Evolutionary conservation across 164 flowering plant genomes (phyloP).

Genomic region (Dillenia suffruticosa): DNA sequence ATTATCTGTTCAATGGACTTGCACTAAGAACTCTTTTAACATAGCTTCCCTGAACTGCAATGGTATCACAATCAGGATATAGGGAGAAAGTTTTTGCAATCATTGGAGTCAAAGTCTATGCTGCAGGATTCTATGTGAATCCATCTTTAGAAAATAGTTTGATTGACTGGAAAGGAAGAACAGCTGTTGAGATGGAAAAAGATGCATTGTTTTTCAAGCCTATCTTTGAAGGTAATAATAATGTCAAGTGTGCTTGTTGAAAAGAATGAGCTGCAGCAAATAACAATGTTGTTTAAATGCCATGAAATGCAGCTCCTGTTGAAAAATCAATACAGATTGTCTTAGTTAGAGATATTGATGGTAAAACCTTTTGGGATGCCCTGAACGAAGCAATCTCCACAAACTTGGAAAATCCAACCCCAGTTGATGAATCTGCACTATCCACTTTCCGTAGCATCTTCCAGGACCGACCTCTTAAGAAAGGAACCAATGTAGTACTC

Average conservation of each 20-base stretch:
- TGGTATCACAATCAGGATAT: conserved; percentile 39
- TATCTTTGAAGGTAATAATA: conserved; percentile 48
- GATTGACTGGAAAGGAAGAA: conserved; percentile 46
- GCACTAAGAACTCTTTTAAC: neutral
- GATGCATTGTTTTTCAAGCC: conserved; percentile 41
- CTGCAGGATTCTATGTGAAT: conserved; percentile 61
- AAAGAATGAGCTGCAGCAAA: neutral
- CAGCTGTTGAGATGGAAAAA: conserved; percentile 39
- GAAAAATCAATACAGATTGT: conserved; percentile 83
- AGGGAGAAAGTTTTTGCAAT: conserved; percentile 87
- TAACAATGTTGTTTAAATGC: conserved; percentile 6
- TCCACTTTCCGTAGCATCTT: conserved; percentile 64
- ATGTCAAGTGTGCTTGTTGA: neutral
- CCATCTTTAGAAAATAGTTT: conserved; percentile 27
- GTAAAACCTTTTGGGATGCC: conserved; percentile 96
- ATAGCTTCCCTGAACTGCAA: too few species aligned
- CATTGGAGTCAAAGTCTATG: conserved; percentile 89
- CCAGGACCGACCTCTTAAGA: conserved; percentile 67
- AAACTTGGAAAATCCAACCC: conserved; percentile 49
- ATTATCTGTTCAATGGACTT: neutral
- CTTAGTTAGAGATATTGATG: conserved; percentile 87
- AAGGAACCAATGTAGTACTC: conserved; percentile 70
- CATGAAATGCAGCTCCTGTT: conserved; percentile 44
- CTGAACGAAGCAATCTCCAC: conserved; percentile 79
- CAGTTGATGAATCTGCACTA: conserved; percentile 67